A percentile compares a stretch with the other conserved stretches of the same genome.
Conservation (phyloP, 176 grass and related monocot genomes). For the Carex kokanica region DNA sequence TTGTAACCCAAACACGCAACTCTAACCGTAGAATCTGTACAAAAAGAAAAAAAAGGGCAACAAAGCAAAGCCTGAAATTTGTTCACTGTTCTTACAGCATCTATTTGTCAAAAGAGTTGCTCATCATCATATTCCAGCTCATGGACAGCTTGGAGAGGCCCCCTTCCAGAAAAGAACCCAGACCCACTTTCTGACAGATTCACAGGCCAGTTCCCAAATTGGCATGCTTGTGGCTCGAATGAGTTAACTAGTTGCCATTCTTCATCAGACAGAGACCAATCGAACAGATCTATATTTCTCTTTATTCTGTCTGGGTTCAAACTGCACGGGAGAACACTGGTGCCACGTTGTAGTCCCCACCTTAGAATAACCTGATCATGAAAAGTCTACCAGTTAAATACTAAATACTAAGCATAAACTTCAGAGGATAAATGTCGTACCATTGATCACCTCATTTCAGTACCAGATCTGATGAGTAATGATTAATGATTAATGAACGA, state of each 20-base stretch:
- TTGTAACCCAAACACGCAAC: neutral
- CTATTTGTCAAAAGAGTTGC: neutral
- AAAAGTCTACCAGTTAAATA: neutral
- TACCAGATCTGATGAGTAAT: neutral
- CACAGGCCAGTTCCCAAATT: slow-evolving; percentile 30
- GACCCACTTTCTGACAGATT: slow-evolving; percentile 34
- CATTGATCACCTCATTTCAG: neutral
- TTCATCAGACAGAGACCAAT: slow-evolving; percentile 38
- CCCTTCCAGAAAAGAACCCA: slow-evolving; percentile 25
- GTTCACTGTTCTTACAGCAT: neutral
- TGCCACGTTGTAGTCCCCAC: slow-evolving; percentile 43
- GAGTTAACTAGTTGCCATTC: slow-evolving; percentile 38
- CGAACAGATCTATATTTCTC: slow-evolving; percentile 43
- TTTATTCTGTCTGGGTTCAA: slow-evolving; percentile 40
- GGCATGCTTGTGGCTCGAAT: slow-evolving; percentile 41
- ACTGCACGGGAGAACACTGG: slow-evolving; percentile 44
- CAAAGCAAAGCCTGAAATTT: neutral
- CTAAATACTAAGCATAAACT: neutral
- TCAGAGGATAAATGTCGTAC: neutral
- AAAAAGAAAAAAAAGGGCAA: neutral
- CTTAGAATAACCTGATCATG: slow-evolving; percentile 38
- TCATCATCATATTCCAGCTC: slow-evolving; percentile 42
- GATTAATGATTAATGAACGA: neutral
- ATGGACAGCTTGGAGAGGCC: slow-evolving; percentile 40
- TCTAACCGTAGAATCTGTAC: neutral